Evolutionary conservation across 2,329 filamentous ascomycete genomes (phyloP), one percentile per base, ranked within the genome.

Genomic region (Xenoacremonium recifei): DNA sequence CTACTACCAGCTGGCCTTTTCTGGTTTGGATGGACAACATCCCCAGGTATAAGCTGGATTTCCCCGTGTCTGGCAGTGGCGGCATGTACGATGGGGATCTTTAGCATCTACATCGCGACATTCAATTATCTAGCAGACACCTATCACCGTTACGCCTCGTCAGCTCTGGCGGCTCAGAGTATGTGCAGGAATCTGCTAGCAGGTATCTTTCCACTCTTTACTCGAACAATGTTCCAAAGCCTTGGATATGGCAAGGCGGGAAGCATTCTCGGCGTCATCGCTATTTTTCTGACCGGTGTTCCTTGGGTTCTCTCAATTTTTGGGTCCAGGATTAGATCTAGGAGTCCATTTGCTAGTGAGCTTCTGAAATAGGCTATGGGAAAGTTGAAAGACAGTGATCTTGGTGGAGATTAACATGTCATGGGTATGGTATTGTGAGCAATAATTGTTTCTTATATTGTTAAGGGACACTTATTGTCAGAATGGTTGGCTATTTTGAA

Each of bases 81-180:
- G 0, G 77, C 78, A 37, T 80, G 82, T 1, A 84, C 80, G 0
- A 79, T 86, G 60, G 75, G 84, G 31, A 85, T 87, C 45, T 85
- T 84, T 60, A 77, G 75, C 20, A 82, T 87, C 36, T 85, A 84
- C 53, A 70, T 87, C 2, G 79, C 82, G 1, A 80, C 84, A 0
- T 82, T 87, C 66, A 84, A 86, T 54, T 87, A 85, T 51, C 66
- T 86, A 4, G 82, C 82, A 3, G 83, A 87, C 59, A 79, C 76
- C 1, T 87, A 86, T 55, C 79, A 83, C 56, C 72, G 74, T 1
- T 86, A 84, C 53, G 80, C 83, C 3, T 82, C 77, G 43, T 84
- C 79, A 2, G 83, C 82, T 2, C 67, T 85, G 15, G 83, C 83
- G 0, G 82, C 82, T 3, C 82, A 86, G 61, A 78, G 73, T 32